Base-by-base conservation (phyloP, 352 stramenopile genomes). In the Phytophthora sp. region DNA sequence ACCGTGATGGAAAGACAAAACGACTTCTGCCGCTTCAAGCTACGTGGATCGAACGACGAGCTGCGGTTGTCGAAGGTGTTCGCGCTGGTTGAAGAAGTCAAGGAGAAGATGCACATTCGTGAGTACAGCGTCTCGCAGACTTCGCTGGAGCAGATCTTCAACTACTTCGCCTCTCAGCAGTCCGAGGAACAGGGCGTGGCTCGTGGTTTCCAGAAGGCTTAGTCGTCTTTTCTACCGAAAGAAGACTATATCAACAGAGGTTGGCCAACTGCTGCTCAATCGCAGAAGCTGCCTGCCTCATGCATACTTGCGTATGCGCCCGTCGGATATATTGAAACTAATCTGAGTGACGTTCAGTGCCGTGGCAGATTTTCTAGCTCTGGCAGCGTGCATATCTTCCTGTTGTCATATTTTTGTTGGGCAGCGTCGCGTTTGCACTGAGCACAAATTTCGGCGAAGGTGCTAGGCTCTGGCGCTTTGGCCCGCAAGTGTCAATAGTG, bases 121-220 rank as follows among this genome's bases (percentile, higher is more conserved):
- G 88, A 96, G 46, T 97, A 97, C 73, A 88, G 79, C 34, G 74
- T 97, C n/a, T 93, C 73, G 24, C 89, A 97, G 60, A 96, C 88
- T 8, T 92, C 88, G 17, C 52, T 97, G 30, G 89, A 97, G 74
- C 90, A 97, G 64, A 92, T 97, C 20, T 97, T 97, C 72, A 96
- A 97, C 62, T 72, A 65, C 12, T 97, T 97, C 51, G 90, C 90
- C 2, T 74, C 71, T 5, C 71, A 95, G 37, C 88, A 97, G 57
- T 27, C 54, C 6, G 75, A 87, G 41, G 74, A 84, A 23, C 69
- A 69, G 20, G 67, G 71, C 18, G 63, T 75, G 3, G 71, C 71
- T 48, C 71, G 71, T 49, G 71, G 71, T 2, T 77, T 74, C 70
- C 62, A 76, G 13, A 41, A 66, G 9, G 51, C 58, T 28, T 65